phyloP scores from a whole-genome alignment of 169 alveolate species.

The Theileria equi region DNA sequence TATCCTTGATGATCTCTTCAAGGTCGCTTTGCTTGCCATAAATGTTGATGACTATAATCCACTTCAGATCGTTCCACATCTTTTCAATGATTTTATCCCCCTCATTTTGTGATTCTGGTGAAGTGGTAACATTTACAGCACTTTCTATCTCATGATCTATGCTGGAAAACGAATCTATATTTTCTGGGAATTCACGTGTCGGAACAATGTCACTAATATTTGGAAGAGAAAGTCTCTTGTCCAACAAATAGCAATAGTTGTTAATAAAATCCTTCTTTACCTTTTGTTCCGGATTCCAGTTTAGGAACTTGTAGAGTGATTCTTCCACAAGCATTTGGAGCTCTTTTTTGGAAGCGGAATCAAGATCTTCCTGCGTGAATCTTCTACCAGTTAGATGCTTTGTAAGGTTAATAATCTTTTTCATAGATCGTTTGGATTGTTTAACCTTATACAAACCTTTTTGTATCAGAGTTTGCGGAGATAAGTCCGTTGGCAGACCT shows the following conservation, averaged over 20 bases:
- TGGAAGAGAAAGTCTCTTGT: constrained; percentile 6
- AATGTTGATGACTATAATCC: constrained; percentile 38
- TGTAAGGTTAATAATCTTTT: constrained; percentile 44
- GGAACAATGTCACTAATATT: constrained; percentile 8
- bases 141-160: not conserved
- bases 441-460: constrained; percentile 59
- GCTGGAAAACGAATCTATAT: not conserved
- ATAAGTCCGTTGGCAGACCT: constrained; percentile 49
- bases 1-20: constrained; percentile 35
- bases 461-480: constrained; percentile 44
- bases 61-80: constrained; percentile 55
- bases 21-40: constrained; percentile 60
- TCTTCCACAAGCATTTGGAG: constrained; percentile 59
- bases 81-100: not conserved
- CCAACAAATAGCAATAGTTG: constrained; percentile 26
- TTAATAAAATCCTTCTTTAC: constrained; percentile 32
- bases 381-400: constrained; percentile 48
- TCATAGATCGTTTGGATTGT: constrained; percentile 42
- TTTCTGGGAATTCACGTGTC: constrained; percentile 10
- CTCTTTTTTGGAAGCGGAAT: constrained; percentile 44
- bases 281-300: constrained; percentile 44
- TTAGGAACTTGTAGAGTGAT: constrained; percentile 37
- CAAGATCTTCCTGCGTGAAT: constrained; percentile 46
- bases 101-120: not conserved
- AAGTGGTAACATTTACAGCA: not conserved